Evolutionary conservation across 2,329 filamentous ascomycete species (phyloP), one percentile per base, ranked within the genome.

Genomic region (Phyllosticta citribraziliensis): DNA sequence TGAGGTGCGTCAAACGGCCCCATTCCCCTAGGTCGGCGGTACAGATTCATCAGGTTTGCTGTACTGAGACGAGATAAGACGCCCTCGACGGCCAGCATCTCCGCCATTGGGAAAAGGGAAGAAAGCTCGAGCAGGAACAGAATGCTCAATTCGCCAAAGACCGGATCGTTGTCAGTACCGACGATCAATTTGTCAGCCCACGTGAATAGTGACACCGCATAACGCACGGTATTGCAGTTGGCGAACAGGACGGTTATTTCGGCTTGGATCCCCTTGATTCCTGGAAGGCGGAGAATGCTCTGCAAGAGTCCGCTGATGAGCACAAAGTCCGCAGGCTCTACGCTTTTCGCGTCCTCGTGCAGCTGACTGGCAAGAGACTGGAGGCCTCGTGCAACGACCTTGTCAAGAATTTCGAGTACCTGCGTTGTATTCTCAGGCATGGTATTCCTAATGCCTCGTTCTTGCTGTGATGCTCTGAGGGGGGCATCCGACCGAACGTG

Each of bases 111-210:
- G 0, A 89, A 88, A 14, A 97, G 81, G 14, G 84, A 87, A 1
- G 92, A 96, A 12, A 99, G 82, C 66, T 96, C 89, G 22, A 96
- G 84, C 14, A 99, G 81, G 74, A 97, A 95, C 25, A 92, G 81
- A 51, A 96, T 82, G 68, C 89, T 89, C n/a, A 97, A 83, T 70
- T 97, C 92, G 65, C 92, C 94, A 72, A 97, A 97, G 30, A 97
- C 80, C 0, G 94, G 93, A 70, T 97, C 93, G 27, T 86, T 85
- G 61, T 88, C 83, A n/a, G 40, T 12, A 47, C 40, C 40, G 40
- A 88, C 82, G 0, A 88, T 83, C 24, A 97, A 81, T 66, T 87
- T 85, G 72, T 97, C 91, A 3, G 93, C 85, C 94, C 94, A 99
- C 0, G 91, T 96, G 74, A 93, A 97, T 5, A 99, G 81, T 35